Evolutionary conservation across 805 yeast genomes (phyloP).

Genomic region (Candida sanyiensis): DNA sequence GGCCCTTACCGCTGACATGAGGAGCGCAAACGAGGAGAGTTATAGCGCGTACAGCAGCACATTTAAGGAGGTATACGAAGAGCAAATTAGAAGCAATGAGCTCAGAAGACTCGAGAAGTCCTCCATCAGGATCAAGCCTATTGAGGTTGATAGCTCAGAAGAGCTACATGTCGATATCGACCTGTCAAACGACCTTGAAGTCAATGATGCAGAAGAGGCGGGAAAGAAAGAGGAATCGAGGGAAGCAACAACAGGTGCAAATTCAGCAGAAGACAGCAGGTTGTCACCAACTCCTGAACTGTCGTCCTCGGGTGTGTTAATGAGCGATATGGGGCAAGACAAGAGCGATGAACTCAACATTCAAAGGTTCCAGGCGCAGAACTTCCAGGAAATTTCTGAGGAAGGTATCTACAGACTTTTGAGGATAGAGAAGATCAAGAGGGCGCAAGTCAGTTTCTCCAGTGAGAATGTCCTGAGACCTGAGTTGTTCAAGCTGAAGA

Average conservation of each 20-base stretch:
- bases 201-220: background rate
- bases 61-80: constrained; percentile 16
- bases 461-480: constrained; percentile 19
- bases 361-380: constrained; percentile 4
- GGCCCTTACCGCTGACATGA: constrained; percentile 7
- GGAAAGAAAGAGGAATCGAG: background rate
- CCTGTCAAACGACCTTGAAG: constrained; percentile 3
- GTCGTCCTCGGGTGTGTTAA: background rate
- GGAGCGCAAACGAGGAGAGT: constrained; percentile 9
- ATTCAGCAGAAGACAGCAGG: background rate
- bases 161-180: constrained; percentile 7
- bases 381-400: constrained; percentile 12
- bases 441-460: constrained; percentile 14
- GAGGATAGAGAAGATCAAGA: constrained; percentile 18
- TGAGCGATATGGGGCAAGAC: constrained; percentile 1
- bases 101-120: constrained; percentile 13
- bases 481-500: constrained; percentile 13
- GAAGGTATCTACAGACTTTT: constrained; percentile 17
- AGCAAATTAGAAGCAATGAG: constrained; percentile 11
- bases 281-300: background rate
- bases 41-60: constrained; percentile 14
- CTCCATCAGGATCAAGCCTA: constrained; percentile 11
- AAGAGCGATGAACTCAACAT: background rate
- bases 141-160: constrained; percentile 16
- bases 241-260: background rate